phyloP scores from a whole-genome alignment of 306 rosid species.

The Amphicarpaea edgeworthii region DNA sequence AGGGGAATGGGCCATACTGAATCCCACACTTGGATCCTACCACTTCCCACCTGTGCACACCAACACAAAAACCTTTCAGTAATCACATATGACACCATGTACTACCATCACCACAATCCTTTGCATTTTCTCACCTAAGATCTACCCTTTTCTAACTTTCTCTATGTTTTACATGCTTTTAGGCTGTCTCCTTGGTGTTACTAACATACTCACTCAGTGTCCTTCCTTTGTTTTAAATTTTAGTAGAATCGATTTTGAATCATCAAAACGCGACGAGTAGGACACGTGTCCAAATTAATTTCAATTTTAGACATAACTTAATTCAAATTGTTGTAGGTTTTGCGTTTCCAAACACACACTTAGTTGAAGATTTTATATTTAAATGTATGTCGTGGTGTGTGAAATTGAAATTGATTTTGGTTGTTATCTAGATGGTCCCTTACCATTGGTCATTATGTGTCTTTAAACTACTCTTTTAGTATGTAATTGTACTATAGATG shows the following conservation, averaged over 20 bases:
- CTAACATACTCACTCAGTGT: constrained; percentile 1
- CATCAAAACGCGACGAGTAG: not conserved
- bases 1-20: constrained; percentile 87
- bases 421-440: not conserved
- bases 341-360: not conserved
- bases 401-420: not conserved
- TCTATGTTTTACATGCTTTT: constrained; percentile 14
- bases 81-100: not conserved
- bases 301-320: not conserved
- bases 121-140: constrained; percentile 17
- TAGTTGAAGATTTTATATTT: not conserved
- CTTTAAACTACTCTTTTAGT: constrained; percentile 7
- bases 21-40: constrained; percentile 71
- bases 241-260: not conserved
- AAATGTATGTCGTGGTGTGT: not conserved
- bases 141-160: constrained; percentile 2
- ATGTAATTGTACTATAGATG: not conserved
- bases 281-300: not conserved
- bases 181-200: constrained; percentile 24
- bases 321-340: not conserved
- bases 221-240: not conserved
- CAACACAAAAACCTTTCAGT: constrained; percentile 28
- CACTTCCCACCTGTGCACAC: constrained; percentile 77
- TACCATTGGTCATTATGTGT: constrained; percentile 29
- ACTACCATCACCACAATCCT: not conserved